These are phyloP conservation scores for Geotrichum histeridarum DNA, from an alignment of 1,139 yeast genomes.

Conservation along the genomic window DNA sequence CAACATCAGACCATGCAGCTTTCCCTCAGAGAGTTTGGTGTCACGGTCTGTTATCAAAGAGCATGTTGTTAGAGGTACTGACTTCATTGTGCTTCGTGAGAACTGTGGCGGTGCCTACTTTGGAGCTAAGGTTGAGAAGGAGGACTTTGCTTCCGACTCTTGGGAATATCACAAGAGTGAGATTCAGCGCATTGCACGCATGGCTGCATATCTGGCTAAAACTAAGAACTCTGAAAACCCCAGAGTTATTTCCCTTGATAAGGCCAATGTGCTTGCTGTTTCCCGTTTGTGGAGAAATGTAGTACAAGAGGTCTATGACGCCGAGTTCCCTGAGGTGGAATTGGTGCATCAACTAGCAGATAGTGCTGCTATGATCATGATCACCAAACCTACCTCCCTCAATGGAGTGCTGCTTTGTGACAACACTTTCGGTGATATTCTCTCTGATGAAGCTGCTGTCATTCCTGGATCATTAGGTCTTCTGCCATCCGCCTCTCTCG, in stretches of 20 bases:
- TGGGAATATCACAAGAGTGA: constrained; percentile 74
- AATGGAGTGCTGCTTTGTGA: constrained; percentile 77
- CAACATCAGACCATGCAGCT: constrained; percentile 80
- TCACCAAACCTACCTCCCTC: constrained; percentile 70
- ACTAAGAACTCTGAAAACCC: constrained; percentile 73
- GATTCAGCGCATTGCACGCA: constrained; percentile 77
- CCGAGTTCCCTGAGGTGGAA: constrained; percentile 69
- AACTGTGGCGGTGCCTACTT: constrained; percentile 86
- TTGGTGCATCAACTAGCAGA: constrained; percentile 80
- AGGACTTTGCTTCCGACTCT: constrained; percentile 73
- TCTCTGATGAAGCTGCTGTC: constrained; percentile 83
- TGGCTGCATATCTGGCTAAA: constrained; percentile 83
- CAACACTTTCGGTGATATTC: constrained; percentile 86
- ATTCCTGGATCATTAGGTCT: constrained; percentile 84
- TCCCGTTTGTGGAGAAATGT: constrained; percentile 83
- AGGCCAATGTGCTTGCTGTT: constrained; percentile 81
- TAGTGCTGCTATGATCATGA: constrained; percentile 83
- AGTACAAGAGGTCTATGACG: constrained; percentile 62
- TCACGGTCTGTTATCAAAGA: constrained; percentile 71
- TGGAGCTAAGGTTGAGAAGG: constrained; percentile 76
- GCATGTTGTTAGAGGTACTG: constrained; percentile 69
- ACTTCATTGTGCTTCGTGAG: constrained; percentile 78
- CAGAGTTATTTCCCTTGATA: constrained; percentile 70
- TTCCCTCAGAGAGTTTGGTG: constrained; percentile 65
- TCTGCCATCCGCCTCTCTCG: constrained; percentile 78